Evolutionary conservation across 2,329 filamentous ascomycete genomes (phyloP), one percentile per base, ranked within the genome.

Genomic region (Neofusicoccum kwambonambiense): DNA sequence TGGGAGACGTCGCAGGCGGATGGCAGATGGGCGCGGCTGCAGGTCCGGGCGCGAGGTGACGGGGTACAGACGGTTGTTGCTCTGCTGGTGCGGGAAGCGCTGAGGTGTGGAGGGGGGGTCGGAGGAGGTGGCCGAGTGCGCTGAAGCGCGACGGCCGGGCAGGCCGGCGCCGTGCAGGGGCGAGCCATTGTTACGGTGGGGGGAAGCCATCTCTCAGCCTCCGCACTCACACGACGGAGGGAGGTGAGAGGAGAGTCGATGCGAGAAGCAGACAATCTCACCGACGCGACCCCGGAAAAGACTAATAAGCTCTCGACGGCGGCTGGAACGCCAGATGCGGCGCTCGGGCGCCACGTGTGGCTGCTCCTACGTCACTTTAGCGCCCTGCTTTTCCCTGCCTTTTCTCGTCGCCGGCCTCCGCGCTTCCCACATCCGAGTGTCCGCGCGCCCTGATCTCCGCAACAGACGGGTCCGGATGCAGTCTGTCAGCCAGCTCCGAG

Each of bases 1-100:
- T 5, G 51, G 42, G 19, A 58, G 51, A 17, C 62, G 62, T 41
- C 62, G 62, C 34, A 64, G 52, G 44, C 62, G 62, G 44, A 64
- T 64, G 35, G 62, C 42, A 2, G 51, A 54, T 6, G 19, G 13
- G 52, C 35, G 51, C 42, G 56, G 42, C 12, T 47, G 42, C 44
- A 64, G 31, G 22, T 34, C 42, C 12, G 62, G 62, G 34, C 62
- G 61, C 41, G 61, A 22, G 9, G 50, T 44, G 13, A 62, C 27
- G 60, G 60, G 56, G 44, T 60, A 60, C 5, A 60, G 56, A 11
- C 56, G 61, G 22, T 22, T 44, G 42, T 47, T 49, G 15, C 22
- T 41, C 6, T 63, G 61, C n/a, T 42, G 50, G 11, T 17, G 17
- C 3, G 50, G 61, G 50, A 56, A n/a, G 12, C 34, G 41, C 22